Evolutionary conservation across 108 stramenopile species (phyloP).

Genomic region (Cyclostephanos tholiformis): DNA sequence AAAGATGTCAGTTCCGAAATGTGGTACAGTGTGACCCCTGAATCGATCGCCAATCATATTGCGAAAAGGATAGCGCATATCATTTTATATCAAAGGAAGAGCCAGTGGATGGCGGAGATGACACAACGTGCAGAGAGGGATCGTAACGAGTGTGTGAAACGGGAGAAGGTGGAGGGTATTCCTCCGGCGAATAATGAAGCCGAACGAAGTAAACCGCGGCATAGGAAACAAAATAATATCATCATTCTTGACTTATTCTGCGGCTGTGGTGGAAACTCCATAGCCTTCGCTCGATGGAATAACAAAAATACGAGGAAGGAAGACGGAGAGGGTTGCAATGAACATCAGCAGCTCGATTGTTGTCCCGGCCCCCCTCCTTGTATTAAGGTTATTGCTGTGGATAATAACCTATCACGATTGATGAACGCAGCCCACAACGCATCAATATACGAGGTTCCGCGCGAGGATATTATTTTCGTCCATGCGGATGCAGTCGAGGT

Average conservation of each 20-base stretch:
- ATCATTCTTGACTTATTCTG: slow-evolving; percentile 81
- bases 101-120: slow-evolving; percentile 1
- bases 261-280: slow-evolving; percentile 86
- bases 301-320: not conserved
- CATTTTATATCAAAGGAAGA: not conserved
- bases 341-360: not conserved
- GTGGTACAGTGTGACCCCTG: slow-evolving; percentile 87
- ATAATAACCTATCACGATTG: slow-evolving; percentile 62
- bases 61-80: slow-evolving; percentile 43
- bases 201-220: not conserved
- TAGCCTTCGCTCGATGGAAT: slow-evolving; percentile 64
- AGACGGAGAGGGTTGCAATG: not conserved
- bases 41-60: slow-evolving; percentile 79
- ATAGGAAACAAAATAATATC: not conserved
- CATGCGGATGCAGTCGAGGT: slow-evolving; percentile 65
- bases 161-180: not conserved
- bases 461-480: slow-evolving; percentile 65
- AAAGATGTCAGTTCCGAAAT: slow-evolving; percentile 26
- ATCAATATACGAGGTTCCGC: slow-evolving; percentile 57
- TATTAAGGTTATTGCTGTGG: slow-evolving; percentile 64
- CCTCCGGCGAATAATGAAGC: not conserved
- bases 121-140: not conserved
- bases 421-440: slow-evolving; percentile 78
- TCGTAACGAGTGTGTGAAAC: not conserved
- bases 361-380: slow-evolving; percentile 20